A percentile compares a stretch with the other conserved stretches of the same genome.
phyloP scores from a whole-genome alignment of 345 rosid species.

The Zanthoxylum bungeanum region DNA sequence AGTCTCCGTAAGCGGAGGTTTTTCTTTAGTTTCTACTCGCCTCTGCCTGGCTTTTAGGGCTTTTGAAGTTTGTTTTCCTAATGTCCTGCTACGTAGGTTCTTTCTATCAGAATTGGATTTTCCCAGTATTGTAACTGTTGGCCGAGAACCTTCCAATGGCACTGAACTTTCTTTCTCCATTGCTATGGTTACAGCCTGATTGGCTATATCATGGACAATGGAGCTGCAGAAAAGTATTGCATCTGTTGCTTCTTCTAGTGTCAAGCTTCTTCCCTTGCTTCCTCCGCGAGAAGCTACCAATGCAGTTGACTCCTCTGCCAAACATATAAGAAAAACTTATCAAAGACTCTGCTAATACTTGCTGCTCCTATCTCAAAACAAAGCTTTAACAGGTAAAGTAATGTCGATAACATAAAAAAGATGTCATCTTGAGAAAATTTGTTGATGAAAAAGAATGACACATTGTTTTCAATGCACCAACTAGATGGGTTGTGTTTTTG shows the following conservation, averaged over 20 bases:
- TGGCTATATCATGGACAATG: slow-evolving; percentile 87
- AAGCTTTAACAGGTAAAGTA: slow-evolving; percentile 7
- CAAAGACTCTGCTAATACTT: slow-evolving; percentile 12
- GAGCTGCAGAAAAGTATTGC: slow-evolving; percentile 94
- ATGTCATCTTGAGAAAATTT: slow-evolving; percentile 6
- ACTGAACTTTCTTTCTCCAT: slow-evolving; percentile 56
- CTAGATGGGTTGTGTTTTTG: background rate
- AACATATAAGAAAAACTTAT: slow-evolving; percentile 19
- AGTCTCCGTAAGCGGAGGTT: slow-evolving; percentile 33
- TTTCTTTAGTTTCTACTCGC: slow-evolving; percentile 47
- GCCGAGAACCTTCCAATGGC: slow-evolving; percentile 54
- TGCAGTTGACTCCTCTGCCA: slow-evolving; percentile 69
- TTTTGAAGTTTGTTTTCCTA: slow-evolving; percentile 45
- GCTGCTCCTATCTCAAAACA: slow-evolving; percentile 13
- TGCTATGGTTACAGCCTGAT: slow-evolving; percentile 75
- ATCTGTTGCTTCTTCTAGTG: slow-evolving; percentile 94
- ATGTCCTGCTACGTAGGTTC: slow-evolving; percentile 48
- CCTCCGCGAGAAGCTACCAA: slow-evolving; percentile 54
- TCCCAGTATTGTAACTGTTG: slow-evolving; percentile 70
- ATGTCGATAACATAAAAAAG: background rate
- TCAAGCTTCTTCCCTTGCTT: slow-evolving; percentile 77
- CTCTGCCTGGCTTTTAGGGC: slow-evolving; percentile 53
- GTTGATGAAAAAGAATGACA: background rate
- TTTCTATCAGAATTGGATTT: slow-evolving; percentile 49
- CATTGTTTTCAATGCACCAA: background rate